Percentiles rank a stretch among this genome's conserved stretches.
phyloP scores from a whole-genome alignment of 1,284 basidiomycete genomes.

The Cryptococcus amylolentus region DNA sequence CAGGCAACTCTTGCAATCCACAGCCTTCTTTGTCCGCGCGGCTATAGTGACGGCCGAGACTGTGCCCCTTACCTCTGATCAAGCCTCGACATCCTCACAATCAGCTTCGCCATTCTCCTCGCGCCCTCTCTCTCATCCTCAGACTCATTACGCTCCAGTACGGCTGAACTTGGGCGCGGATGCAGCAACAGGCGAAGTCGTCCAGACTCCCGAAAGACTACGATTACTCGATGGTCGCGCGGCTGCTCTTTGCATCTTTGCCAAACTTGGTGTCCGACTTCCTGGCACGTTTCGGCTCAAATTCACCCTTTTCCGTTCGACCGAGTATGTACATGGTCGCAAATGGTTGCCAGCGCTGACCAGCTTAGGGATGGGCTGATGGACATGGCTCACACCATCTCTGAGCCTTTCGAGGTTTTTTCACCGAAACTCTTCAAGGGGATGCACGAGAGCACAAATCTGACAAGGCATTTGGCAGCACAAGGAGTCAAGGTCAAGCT shows the following conservation, averaged over 20 bases:
- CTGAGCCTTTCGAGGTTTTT: conserved; percentile 49
- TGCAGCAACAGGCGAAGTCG: conserved; percentile 48
- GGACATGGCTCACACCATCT: conserved; percentile 39
- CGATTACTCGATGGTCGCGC: conserved; percentile 38
- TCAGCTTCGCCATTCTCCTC: conserved; percentile 9
- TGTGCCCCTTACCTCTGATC: neutral
- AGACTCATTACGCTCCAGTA: conserved; percentile 31
- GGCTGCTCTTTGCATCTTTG: conserved; percentile 48
- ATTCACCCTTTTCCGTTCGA: conserved; percentile 47
- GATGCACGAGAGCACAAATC: conserved; percentile 48
- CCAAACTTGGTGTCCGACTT: conserved; percentile 47
- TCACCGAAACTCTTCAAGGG: conserved; percentile 51
- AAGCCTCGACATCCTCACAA: neutral
- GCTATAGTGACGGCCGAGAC: conserved; percentile 22
- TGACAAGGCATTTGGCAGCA: conserved; percentile 49
- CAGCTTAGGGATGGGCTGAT: conserved; percentile 27
- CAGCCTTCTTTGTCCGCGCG: conserved; percentile 39
- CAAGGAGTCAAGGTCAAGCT: conserved; percentile 52
- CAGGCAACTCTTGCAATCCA: conserved; percentile 35
- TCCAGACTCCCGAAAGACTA: conserved; percentile 48
- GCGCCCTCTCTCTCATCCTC: neutral
- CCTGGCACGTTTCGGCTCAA: conserved; percentile 48
- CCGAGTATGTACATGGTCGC: conserved; percentile 31
- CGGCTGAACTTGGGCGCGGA: conserved; percentile 45
- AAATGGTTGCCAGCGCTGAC: neutral